These are phyloP conservation scores for Chenopodium album DNA, from an alignment of 148 eudicot genomes.

Conservation along the genomic window DNA sequence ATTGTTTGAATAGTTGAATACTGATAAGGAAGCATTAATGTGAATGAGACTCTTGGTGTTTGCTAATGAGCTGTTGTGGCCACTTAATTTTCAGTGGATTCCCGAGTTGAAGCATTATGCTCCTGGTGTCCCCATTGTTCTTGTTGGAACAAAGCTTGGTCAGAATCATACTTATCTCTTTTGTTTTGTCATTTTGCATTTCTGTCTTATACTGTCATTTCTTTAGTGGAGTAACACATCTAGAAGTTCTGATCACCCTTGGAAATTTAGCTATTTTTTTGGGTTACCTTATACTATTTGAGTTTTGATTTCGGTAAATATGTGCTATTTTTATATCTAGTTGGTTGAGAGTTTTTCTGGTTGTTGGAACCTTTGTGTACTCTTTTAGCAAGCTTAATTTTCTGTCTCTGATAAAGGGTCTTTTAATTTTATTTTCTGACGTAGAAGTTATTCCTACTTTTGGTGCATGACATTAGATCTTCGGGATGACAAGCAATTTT, in stretches of 20 bases:
- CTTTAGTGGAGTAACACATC: not conserved
- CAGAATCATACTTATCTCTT: slow-evolving; percentile 34
- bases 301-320: too few species aligned
- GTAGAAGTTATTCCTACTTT: slow-evolving; percentile 14
- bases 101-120: slow-evolving; percentile 99
- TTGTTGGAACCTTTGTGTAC: not conserved
- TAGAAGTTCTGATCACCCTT: too few species aligned
- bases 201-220: not conserved
- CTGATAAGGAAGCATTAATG: not conserved
- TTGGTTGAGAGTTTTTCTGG: not conserved
- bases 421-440: not conserved
- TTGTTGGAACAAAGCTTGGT: slow-evolving; percentile 98
- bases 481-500: slow-evolving; percentile 83
- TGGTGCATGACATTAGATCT: slow-evolving; percentile 53
- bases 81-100: slow-evolving; percentile 72
- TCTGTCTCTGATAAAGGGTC: not conserved
- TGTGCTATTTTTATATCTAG: not conserved
- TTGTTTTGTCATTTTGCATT: not conserved
- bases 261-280: too few species aligned
- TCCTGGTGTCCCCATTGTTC: slow-evolving; percentile 96
- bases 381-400: not conserved
- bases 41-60: not conserved
- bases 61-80: slow-evolving; percentile 23
- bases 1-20: not conserved
- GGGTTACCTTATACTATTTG: too few species aligned